phyloP scores from a whole-genome alignment of 225 moss, liverwort and hornwort genomes.

The Physcomitrellopsis africana region DNA sequence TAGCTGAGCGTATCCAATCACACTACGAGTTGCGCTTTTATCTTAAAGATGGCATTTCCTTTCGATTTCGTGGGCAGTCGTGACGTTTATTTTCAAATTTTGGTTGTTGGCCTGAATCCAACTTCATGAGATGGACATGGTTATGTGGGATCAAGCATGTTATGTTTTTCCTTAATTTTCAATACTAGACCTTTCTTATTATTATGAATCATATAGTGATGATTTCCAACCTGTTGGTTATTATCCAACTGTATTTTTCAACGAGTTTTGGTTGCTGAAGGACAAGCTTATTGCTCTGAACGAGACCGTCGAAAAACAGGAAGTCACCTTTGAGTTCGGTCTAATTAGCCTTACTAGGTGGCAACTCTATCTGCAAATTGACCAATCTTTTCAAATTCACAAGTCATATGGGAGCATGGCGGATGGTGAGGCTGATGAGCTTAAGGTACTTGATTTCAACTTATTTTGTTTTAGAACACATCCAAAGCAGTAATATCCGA shows the following conservation, averaged over 20 bases:
- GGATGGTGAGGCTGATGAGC: constrained; percentile 68
- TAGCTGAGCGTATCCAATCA: constrained; percentile 43
- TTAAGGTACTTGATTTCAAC: constrained; percentile 42
- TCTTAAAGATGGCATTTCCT: background rate
- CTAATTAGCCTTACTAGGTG: constrained; percentile 63
- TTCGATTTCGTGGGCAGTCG: background rate
- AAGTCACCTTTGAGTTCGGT: constrained; percentile 52
- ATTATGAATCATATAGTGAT: constrained; percentile 3
- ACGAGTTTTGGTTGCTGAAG: constrained; percentile 70
- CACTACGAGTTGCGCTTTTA: background rate
- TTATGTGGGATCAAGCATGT: background rate
- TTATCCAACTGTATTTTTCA: constrained; percentile 65
- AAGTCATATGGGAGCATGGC: constrained; percentile 71
- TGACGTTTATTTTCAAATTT: background rate
- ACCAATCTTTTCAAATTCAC: constrained; percentile 69
- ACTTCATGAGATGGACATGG: background rate
- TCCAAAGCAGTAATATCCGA: too few species aligned
- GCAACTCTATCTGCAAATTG: constrained; percentile 67
- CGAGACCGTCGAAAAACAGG: constrained; percentile 52
- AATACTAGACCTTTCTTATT: constrained; percentile 37
- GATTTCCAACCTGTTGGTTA: constrained; percentile 57
- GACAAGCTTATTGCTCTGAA: constrained; percentile 60
- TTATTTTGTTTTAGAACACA: too few species aligned
- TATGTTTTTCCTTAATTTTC: constrained; percentile 1
- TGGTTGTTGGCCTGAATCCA: background rate